These are phyloP conservation scores for Solanum gandarillasii DNA, from an alignment of 257 asterid genomes.

Conservation along the genomic window DNA sequence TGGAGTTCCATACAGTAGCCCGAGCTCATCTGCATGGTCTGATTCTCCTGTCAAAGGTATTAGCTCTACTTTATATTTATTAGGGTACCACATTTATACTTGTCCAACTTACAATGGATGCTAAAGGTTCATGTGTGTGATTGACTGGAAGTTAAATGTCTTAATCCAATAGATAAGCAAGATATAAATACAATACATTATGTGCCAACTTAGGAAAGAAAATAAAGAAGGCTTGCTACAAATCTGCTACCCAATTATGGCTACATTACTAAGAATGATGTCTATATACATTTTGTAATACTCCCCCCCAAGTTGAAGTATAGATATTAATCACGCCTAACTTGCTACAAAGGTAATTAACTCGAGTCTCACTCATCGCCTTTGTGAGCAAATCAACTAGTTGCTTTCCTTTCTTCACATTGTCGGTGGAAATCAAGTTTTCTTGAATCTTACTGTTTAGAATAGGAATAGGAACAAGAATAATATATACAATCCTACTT, in stretches of 20 bases:
- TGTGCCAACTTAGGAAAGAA: not conserved
- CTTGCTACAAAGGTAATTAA: not conserved
- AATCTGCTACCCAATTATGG: not conserved
- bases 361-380: not conserved
- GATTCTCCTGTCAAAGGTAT: slow-evolving; percentile 46
- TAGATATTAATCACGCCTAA: not conserved
- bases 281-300: not conserved
- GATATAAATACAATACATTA: not conserved
- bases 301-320: not conserved
- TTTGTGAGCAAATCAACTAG: not conserved
- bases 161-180: not conserved
- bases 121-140: not conserved
- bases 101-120: not conserved
- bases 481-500: not conserved
- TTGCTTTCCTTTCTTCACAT: not conserved
- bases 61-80: not conserved
- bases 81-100: not conserved
- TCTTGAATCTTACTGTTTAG: not conserved
- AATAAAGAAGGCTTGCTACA: not conserved
- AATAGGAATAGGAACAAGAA: not conserved
- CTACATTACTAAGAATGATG: not conserved
- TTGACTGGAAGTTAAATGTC: not conserved
- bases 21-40: slow-evolving; percentile 30
- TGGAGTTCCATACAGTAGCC: slow-evolving; percentile 32
- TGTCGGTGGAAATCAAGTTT: not conserved